A percentile compares a stretch with the other conserved stretches of the same genome.
Evolutionary conservation across 1,139 yeast species (phyloP).

Genomic region (Arxiozyma slooffiae): DNA sequence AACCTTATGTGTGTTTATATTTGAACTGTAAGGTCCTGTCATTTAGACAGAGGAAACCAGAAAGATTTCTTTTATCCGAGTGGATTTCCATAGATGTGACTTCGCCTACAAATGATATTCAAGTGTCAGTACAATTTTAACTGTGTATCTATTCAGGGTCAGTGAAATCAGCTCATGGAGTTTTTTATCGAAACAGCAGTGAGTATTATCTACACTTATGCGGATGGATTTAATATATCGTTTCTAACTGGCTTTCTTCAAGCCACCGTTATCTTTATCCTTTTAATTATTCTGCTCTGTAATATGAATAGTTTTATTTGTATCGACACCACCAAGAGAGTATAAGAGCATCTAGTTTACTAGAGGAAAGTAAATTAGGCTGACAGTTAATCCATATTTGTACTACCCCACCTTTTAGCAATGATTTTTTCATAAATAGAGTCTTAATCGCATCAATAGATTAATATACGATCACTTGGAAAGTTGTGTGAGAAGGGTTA

Average conservation of each 20-base stretch:
- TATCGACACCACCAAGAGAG: constrained; percentile 50
- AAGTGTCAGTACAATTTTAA: constrained; percentile 72
- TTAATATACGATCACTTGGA: constrained; percentile 69
- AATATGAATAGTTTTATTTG: constrained; percentile 74
- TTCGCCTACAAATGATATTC: constrained; percentile 59
- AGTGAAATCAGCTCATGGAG: constrained; percentile 76
- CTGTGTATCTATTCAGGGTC: constrained; percentile 80
- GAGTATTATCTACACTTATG: constrained; percentile 74
- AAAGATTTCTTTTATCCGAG: constrained; percentile 87
- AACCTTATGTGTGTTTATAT: constrained; percentile 71
- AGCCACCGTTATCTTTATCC: constrained; percentile 57
- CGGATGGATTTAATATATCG: constrained; percentile 86
- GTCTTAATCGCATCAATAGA: constrained; percentile 53
- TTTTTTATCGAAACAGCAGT: constrained; percentile 79
- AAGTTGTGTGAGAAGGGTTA: constrained; percentile 71
- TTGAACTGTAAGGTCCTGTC: constrained; percentile 74
- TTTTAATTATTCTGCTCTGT: constrained; percentile 60
- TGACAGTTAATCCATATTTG: constrained; percentile 85
- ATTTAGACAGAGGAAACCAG: constrained; percentile 75
- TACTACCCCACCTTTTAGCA: constrained; percentile 77
- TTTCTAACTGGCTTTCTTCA: constrained; percentile 84
- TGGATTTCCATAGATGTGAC: constrained; percentile 83
- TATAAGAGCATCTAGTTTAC: constrained; percentile 60
- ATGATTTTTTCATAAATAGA: constrained; percentile 83
- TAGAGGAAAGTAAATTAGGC: constrained; percentile 61